Conservation (phyloP, 495 filamentous ascomycete genomes). For the Terfezia claveryi region DNA sequence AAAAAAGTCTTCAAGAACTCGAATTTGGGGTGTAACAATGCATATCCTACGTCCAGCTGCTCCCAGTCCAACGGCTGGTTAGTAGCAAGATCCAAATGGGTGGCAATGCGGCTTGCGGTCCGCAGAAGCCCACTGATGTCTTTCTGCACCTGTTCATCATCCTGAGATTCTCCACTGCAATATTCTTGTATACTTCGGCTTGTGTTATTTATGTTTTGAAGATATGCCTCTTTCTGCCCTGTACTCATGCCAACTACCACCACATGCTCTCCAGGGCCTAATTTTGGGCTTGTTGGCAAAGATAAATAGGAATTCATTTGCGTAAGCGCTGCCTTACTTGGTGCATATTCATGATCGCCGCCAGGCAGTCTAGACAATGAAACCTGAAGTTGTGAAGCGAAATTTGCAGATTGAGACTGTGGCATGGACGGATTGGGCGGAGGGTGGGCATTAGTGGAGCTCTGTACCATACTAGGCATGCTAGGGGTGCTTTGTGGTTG, state of each 20-base stretch:
- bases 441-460: not conserved
- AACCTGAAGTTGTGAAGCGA: not conserved
- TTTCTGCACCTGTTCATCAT: not conserved
- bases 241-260: not conserved
- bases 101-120: slow-evolving; percentile 6
- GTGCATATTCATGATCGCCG: not conserved
- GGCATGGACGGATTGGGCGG: not conserved
- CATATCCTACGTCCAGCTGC: not conserved
- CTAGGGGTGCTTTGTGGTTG: not conserved
- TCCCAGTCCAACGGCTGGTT: not conserved
- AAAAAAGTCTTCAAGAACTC: slow-evolving; percentile 12
- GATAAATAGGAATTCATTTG: not conserved
- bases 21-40: slow-evolving; percentile 13
- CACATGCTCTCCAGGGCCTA: not conserved
- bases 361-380: not conserved
- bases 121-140: slow-evolving; percentile 6
- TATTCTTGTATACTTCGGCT: not conserved
- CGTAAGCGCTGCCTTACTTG: not conserved
- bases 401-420: not conserved
- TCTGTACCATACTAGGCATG: not conserved
- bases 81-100: slow-evolving; percentile 9
- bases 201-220: not conserved
- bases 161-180: not conserved
- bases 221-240: not conserved
- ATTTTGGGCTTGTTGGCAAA: not conserved